Conservation (phyloP, 2,329 filamentous ascomycete species). For the Cordyceps militaris region DNA sequence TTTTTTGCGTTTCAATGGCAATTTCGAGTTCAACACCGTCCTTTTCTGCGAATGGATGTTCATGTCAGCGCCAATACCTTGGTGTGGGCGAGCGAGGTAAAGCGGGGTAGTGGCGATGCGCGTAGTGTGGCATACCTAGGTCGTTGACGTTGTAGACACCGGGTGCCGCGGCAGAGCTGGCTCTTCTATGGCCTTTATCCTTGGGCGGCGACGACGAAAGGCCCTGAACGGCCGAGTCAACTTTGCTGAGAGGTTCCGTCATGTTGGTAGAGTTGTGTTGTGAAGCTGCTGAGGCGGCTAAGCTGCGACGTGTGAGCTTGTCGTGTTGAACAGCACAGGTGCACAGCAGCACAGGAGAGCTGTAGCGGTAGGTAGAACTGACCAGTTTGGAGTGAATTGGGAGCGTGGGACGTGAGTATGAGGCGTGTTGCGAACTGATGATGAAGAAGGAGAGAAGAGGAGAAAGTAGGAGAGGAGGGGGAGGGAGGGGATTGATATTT, state of each 20-base stretch:
- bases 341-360: neutral
- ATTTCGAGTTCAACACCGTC: constrained; percentile 66
- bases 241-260: constrained; percentile 64
- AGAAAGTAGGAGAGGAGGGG: constrained; percentile 20
- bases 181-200: constrained; percentile 61
- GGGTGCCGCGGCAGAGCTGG: constrained; percentile 62
- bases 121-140: constrained; percentile 54
- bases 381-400: constrained; percentile 5
- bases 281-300: constrained; percentile 9
- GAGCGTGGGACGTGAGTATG: constrained; percentile 16
- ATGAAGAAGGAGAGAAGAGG: constrained; percentile 21
- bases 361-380: neutral
- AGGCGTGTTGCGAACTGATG: constrained; percentile 18
- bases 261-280: constrained; percentile 23
- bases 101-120: constrained; percentile 4
- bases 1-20: constrained; percentile 75
- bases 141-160: constrained; percentile 73
- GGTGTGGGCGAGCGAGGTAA: neutral
- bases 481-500: constrained; percentile 25
- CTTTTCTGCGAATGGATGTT: constrained; percentile 49
- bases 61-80: neutral
- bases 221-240: constrained; percentile 86
- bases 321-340: neutral
- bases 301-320: constrained; percentile 8
- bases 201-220: constrained; percentile 60